These are phyloP conservation scores for Mediolabrus comicus DNA, from an alignment of 108 stramenopile genomes.

Conservation along the genomic window DNA sequence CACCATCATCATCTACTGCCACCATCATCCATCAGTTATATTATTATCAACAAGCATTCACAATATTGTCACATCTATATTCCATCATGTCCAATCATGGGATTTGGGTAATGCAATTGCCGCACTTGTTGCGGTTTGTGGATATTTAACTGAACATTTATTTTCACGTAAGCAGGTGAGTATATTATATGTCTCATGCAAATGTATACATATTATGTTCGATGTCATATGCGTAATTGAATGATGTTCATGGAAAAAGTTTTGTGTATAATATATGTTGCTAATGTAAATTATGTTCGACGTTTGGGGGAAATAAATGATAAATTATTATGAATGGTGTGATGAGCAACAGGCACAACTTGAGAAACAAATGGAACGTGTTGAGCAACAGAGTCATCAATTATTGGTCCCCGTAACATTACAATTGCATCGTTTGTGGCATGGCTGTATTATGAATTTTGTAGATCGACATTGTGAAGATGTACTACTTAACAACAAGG, in stretches of 20 bases:
- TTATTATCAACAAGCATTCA: too few species aligned
- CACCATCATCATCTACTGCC: too few species aligned
- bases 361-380: constrained; percentile 6
- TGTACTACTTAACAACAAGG: background rate
- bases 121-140: background rate
- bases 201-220: background rate
- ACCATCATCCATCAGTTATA: too few species aligned
- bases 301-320: too few species aligned
- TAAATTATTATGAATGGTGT: too few species aligned
- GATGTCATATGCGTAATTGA: too few species aligned
- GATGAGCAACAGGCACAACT: background rate
- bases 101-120: constrained; percentile 4
- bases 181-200: too few species aligned
- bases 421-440: constrained; percentile 1
- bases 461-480: background rate
- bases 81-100: background rate
- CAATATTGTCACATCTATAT: too few species aligned
- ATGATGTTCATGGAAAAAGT: background rate
- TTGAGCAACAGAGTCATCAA: background rate
- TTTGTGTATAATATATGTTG: background rate
- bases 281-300: background rate
- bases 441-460: background rate
- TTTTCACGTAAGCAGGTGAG: background rate
- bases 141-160: background rate
- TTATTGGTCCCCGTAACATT: background rate